A percentile compares a stretch with the other conserved stretches of the same genome.
phyloP scores from a whole-genome alignment of 2,329 filamentous ascomycete species.

The Fonsecaea multimorphosa region DNA sequence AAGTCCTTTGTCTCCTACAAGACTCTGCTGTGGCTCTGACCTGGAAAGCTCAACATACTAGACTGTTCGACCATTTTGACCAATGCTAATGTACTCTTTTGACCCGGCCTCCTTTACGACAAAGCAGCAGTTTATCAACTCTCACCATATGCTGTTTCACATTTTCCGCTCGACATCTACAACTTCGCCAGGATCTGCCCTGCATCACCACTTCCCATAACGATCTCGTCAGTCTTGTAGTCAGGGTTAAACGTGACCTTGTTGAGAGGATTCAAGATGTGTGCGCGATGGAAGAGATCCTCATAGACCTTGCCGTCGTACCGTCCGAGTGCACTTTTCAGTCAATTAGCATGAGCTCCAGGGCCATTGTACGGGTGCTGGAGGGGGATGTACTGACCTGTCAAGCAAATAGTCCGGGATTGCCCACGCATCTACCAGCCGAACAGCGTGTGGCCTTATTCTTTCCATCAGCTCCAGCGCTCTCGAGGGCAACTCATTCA shows the following conservation, averaged over 20 bases:
- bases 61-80: too few species aligned
- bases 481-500: conserved; percentile 48
- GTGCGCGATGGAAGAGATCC: conserved; percentile 58
- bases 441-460: conserved; percentile 73
- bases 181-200: conserved; percentile 25
- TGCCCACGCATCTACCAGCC: conserved; percentile 74
- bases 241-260: conserved; percentile 55
- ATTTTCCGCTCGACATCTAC: background rate
- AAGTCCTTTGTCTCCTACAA: too few species aligned
- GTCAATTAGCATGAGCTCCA: background rate
- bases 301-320: conserved; percentile 61
- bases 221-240: conserved; percentile 60
- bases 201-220: conserved; percentile 58
- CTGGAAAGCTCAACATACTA: too few species aligned
- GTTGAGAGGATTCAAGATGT: conserved; percentile 59
- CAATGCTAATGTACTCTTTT: too few species aligned
- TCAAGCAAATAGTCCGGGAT: conserved; percentile 80
- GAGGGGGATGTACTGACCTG: conserved; percentile 13
- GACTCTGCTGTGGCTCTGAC: too few species aligned
- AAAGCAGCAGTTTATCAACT: too few species aligned
- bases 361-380: background rate
- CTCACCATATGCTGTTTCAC: too few species aligned
- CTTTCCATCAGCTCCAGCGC: conserved; percentile 69
- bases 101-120: too few species aligned
- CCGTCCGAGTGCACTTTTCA: conserved; percentile 56